Percentiles rank a stretch among this genome's conserved stretches.
Conservation (phyloP, 2,329 filamentous ascomycete genomes). For the Teratosphaeria epicoccoides region DNA sequence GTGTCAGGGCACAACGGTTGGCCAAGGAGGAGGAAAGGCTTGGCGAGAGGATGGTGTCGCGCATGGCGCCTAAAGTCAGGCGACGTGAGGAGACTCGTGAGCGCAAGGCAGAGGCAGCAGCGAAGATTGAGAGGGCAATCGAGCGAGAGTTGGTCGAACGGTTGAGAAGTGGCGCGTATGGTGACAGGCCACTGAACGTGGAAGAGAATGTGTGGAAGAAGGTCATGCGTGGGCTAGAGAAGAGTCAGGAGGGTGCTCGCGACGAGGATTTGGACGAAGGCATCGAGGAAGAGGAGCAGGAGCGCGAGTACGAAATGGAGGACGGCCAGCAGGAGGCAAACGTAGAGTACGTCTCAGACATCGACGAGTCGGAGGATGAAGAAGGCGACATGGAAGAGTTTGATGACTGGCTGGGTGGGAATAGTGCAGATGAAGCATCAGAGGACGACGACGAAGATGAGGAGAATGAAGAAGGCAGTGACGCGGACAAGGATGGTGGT, state of each 20-base stretch:
- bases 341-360: constrained; percentile 87
- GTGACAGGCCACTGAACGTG: constrained; percentile 87
- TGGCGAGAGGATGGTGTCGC: constrained; percentile 78
- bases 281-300: constrained; percentile 63
- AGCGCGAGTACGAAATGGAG: constrained; percentile 47
- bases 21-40: constrained; percentile 82
- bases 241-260: constrained; percentile 67
- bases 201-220: constrained; percentile 96
- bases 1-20: constrained; percentile 63
- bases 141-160: constrained; percentile 90
- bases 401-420: constrained; percentile 85
- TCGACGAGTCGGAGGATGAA: constrained; percentile 63
- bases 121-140: constrained; percentile 91
- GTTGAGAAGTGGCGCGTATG: constrained; percentile 83
- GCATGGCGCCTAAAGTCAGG: constrained; percentile 79
- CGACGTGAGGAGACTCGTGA: constrained; percentile 39
- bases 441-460: constrained; percentile 50
- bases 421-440: constrained; percentile 44
- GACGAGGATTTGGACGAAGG: constrained; percentile 87
- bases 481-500: constrained; percentile 38
- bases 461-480: constrained; percentile 38
- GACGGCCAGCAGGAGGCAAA: constrained; percentile 47
- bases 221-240: constrained; percentile 82
- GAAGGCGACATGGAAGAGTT: constrained; percentile 74
- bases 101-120: constrained; percentile 44